A percentile compares a stretch with the other conserved stretches of the same genome.
Conservation (phyloP, 371 early-diverging fungal species). For the Actinomucor elegans region DNA sequence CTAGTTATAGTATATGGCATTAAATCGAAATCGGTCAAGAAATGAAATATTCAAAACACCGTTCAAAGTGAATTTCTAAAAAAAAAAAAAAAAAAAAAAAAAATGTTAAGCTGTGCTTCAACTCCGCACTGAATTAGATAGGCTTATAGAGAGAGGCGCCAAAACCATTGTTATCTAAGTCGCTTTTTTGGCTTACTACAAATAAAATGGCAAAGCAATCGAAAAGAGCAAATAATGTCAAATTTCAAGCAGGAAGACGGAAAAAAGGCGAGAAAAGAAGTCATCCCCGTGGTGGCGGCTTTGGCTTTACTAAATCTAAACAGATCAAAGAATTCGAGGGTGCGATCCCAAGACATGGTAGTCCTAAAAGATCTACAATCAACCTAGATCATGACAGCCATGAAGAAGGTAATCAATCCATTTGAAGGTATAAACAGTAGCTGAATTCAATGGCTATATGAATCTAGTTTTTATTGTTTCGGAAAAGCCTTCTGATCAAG, state of each 20-base stretch:
- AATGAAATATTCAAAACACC: no score
- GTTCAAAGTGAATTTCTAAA: no score
- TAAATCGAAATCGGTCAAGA: no score
- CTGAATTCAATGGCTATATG: not conserved
- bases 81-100: no score
- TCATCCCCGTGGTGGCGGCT: constrained; percentile 4
- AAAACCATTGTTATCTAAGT: no score
- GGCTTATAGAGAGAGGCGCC: no score
- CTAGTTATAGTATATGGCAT: no score
- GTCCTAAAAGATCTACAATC: not conserved
- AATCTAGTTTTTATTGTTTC: not conserved
- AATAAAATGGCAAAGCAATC: no score
- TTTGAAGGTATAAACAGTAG: not conserved
- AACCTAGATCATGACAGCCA: not conserved
- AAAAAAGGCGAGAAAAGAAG: not conserved
- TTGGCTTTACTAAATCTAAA: constrained; percentile 5
- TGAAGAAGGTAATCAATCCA: constrained; percentile 1
- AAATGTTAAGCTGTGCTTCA: no score
- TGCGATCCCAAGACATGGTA: not conserved
- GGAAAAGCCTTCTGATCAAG: not conserved
- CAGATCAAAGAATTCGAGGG: not conserved
- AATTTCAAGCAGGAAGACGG: constrained; percentile 1
- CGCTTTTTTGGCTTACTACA: no score
- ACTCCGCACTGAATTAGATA: no score
- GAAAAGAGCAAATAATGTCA: not conserved